Evolutionary conservation across 345 rosid genomes (phyloP), one percentile per base, ranked within the genome.

Genomic region (Punica granatum): DNA sequence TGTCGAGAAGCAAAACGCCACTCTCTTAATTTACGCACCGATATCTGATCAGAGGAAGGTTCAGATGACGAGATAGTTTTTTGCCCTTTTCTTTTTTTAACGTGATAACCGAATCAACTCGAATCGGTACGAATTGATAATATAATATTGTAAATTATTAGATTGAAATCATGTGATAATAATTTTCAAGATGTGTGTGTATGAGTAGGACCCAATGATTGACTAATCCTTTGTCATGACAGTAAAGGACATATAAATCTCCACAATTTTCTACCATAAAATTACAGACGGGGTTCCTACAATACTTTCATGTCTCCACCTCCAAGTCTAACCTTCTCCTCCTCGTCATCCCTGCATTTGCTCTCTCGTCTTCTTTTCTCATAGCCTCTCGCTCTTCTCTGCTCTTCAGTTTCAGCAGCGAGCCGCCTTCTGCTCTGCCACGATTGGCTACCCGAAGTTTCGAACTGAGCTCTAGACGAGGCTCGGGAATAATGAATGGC

Each of bases 401-500:
- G 18, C 28, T 63, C 42, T 36, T 63, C 25, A 18, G 23, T 35
- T 25, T 3, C 37, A 4, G 33, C 8, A 6, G 4, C 36, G 30
- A 2, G n/a, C 56, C 35, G 11, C 18, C 3, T 12, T 21, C 67
- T 64, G 51, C 23, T 21, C 36, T 30, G 1, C 32, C 18, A 1
- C 18, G 12, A 4, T 3, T 21, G 15, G 12, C 9, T 36, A 10
- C 30, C 14, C 28, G 65, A 12, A 32, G 16, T 28, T 53, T 35
- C 49, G 7, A 7, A 8, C 32, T 9, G 13, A 7, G 9, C 58
- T 68, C 21, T 18, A 7, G 48, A 26, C 6, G 21, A 2, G n/a
- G 4, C 31, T 36, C 44, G 12, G 28, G 65, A 54, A 54, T 41
- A 31, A 60, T 26, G 56, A 85, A 81, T 85, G 79, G 67, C 36